Evolutionary conservation across 2,329 filamentous ascomycete species (phyloP), one percentile per base, ranked within the genome.

Genomic region (Ophiostoma sp.): DNA sequence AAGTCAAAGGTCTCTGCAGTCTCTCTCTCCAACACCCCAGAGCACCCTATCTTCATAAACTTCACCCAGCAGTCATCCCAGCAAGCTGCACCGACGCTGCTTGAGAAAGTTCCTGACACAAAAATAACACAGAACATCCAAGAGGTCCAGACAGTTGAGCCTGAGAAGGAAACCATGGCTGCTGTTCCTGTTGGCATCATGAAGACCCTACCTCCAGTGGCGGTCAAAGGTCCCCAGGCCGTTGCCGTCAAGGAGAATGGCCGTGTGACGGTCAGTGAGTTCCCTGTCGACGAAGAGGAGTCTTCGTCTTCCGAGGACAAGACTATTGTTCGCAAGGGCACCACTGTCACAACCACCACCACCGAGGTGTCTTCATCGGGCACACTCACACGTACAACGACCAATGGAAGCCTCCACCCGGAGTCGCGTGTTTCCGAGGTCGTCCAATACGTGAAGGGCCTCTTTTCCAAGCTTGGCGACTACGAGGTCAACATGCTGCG

Each of bases 401-500:
- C 64, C 19, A 66, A 66, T 36, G 59, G 66, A 22, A 73, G 55
- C 33, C 9, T 45, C 19, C 57, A 66, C 7, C 55, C 72, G 11
- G 72, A 71, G 59, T 68, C 69, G 15, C 73, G 70, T 42, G 73
- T 74, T 7, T 66, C 66, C 36, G 73, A 74, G 36, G 73, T 70
- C 12, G 73, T 71, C 15, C 59, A 73, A 22, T 75, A 52, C 22
- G 73, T 76, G 39, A 71, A 66, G 36, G 61, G 72, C 3, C 61
- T 76, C 15, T 77, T 79, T 22, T 77, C 74, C 72, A 76, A 78
- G 68, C 75, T 80, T 0, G 78, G 78, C 19, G 77, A 79, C 45
- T 79, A 80, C 64, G 77, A 77, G 25, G 77, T 78, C 69, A 69
- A 75, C 45, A 77, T 77, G 71, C 78, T 80, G 75, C 73, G 77